Evolutionary conservation across 768 basidiomycete species (phyloP), one percentile per base, ranked within the genome.

Genomic region (Hypsizygus marmoreus): DNA sequence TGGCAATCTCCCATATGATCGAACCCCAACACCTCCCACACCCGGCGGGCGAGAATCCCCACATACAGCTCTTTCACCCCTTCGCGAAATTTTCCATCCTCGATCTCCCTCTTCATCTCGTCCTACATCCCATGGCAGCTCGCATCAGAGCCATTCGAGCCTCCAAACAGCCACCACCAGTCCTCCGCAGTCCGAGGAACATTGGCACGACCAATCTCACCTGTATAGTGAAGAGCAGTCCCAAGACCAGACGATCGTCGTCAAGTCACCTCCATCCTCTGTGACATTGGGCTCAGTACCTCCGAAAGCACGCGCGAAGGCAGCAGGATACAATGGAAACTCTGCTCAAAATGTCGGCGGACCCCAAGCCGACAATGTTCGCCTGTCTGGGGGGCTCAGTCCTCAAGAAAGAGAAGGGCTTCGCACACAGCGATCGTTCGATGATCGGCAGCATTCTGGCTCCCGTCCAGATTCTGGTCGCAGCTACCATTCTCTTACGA

Each of bases 221-320:
- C 72, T 4, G 69, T 70, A 4, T 60, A 61, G 22, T 63, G 54
- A 67, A 20, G 69, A 69, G 50, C 54, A 66, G 47, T 64, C 62
- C 1, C 58, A 67, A 31, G 77, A 79, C 40, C 66, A 71, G 30
- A 73, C 73, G 1, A 59, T 71, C 13, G 68, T 75, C 11, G 51
- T 74, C 16, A 58, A 74, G 10, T 62, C 70, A 30, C 59, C 61
- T 24, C 44, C 48, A 4, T 40, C 47, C 9, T 42, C 49, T 8
- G 49, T 64, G 25, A 62, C 56, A 20, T 41, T 63, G 13, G 62
- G 57, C 3, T 48, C 61, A 13, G 65, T 55, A 14, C 55, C 51
- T 12, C 47, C 40, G 38, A 64, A 53, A 56, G 34, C 47, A 30
- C 51, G 54, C 43, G 23, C 40, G 47, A 48, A 55, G 33, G 40